Evolutionary conservation across 2,329 filamentous ascomycete species (phyloP), one percentile per base, ranked within the genome.

Genomic region (Chaetomium sp.): DNA sequence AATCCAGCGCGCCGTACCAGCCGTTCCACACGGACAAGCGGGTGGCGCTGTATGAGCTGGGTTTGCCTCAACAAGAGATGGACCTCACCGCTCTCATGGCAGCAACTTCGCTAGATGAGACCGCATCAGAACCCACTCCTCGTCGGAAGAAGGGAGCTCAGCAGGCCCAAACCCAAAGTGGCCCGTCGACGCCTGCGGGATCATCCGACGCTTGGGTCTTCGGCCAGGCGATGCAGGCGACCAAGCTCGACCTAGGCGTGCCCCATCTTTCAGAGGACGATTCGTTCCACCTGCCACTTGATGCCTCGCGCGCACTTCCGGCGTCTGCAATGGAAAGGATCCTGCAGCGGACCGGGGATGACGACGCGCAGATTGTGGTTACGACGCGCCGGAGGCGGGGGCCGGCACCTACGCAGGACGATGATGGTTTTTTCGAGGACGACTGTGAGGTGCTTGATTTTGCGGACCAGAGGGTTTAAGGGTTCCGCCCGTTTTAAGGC

Each of bases 1-100:
- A 99, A 74, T 97, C 94, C 1, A 97, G 94, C 73, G 91, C 93
- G 4, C 92, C 94, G 2, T 98, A 97, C 72, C 93, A 97, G 72
- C 94, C 95, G 1, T 97, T 98, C 79, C 94, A 98, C 75, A 95
- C 93, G 0, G 93, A 98, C 73, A 86, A 87, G 62, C 87, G 94
- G 3, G 91, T 98, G 53, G 86, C 84, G n/a, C 81, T 97, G 31
- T 90, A 88, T 70, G 84, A 92, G 50, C 91, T 89, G 73, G 77
- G 73, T 42, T 68, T 71, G 13, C 51, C 56, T 16, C 60, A 62
- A 7, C 55, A 65, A 33, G 57, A 60, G 55, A 19, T 59, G 45
- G 67, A 76, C 9, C 71, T 80, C 23, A 77, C 80, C 29, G 73
- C 73, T 3, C 74, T 80, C 16, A 71, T 84, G 35, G 76, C 77